Base-by-base conservation (phyloP, 768 basidiomycete genomes). In the Tubosaeta brunneosetosa region DNA sequence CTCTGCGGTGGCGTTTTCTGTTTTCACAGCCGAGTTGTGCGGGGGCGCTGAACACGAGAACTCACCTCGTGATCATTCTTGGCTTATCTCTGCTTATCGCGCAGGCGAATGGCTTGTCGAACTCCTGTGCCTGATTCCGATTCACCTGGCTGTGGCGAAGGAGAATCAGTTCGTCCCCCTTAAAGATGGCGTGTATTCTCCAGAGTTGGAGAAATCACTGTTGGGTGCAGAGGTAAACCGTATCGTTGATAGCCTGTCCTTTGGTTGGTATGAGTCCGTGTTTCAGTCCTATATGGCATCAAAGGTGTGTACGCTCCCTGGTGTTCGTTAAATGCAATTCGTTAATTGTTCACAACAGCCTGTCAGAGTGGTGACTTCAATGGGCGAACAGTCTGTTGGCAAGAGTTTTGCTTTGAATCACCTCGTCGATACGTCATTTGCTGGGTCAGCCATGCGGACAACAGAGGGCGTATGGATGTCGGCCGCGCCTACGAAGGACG, bases 401-500 rank as follows among this genome's bases (percentile, higher is more conserved):
- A 84, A 84, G 57, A 80, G 77, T 47, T 85, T 75, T 49, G 68
- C 77, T 0, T 61, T 84, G 34, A 84, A 84, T 47, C 84, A 85
- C 55, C 68, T 85, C 6, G 75, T 73, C 1, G 83, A 85, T 57
- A 82, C 82, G 0, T 84, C 84, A 0, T 85, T 85, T 57, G 81
- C 81, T 8, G 83, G 84, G 1, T 80, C 77, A 9, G 83, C 83
- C 0, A 83, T 84, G 81, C 69, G 80, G 16, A 83, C 82, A 8
- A 84, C 80, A 60, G 80, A 83, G 67, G 82, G 83, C 4, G 80
- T 84, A 3, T 84, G 83, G 83, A 78, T 84, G 76, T 83, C 82
- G 0, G 79, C 80, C 7, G 82, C 83, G 1, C 84, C 83, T 0
- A 83, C 83, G 0, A 68, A 76, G 44, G 76, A 81, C 19, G 65